Evolutionary conservation across 73 alveolate genomes (phyloP).

Genomic region (Effrenium voratum): DNA sequence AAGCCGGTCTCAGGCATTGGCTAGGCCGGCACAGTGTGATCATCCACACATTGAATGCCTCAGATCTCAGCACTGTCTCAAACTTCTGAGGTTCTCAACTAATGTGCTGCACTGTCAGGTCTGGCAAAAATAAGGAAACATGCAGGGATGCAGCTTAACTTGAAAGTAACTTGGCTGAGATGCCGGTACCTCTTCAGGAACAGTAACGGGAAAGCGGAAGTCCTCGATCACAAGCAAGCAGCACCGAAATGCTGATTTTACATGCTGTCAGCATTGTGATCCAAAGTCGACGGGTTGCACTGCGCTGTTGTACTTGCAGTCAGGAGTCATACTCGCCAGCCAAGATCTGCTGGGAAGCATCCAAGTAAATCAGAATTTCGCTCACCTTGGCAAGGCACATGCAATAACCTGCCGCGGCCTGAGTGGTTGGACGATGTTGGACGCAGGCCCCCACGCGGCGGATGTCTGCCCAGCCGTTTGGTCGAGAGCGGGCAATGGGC

Average conservation of each 20-base stretch:
- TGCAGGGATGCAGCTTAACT: too few relatives aligned
- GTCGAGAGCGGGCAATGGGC: constrained; percentile 55
- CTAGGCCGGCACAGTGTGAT: constrained; percentile 62
- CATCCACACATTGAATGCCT: constrained; percentile 91
- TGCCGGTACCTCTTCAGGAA: constrained; percentile 77
- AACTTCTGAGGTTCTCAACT: too few relatives aligned
- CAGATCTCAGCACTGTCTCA: not conserved
- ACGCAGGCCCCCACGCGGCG: not conserved
- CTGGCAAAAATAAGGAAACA: too few relatives aligned
- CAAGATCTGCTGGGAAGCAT: not conserved
- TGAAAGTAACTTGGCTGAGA: not conserved
- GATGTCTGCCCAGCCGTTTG: constrained; percentile 71
- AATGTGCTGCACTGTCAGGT: too few relatives aligned
- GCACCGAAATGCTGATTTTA: not conserved
- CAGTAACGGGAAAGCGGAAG: constrained; percentile 79
- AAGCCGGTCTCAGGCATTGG: not conserved
- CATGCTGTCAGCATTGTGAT: not conserved
- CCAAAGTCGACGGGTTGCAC: not conserved
- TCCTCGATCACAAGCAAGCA: not conserved
- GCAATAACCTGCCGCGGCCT: not conserved
- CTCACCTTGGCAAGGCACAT: not conserved
- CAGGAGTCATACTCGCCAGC: constrained; percentile 35
- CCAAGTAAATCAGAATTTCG: constrained; percentile 20
- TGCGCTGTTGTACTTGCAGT: not conserved
- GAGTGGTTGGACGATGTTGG: not conserved